phyloP scores from a whole-genome alignment of 2,329 filamentous ascomycete species.

The Ophiobolus disseminans region DNA sequence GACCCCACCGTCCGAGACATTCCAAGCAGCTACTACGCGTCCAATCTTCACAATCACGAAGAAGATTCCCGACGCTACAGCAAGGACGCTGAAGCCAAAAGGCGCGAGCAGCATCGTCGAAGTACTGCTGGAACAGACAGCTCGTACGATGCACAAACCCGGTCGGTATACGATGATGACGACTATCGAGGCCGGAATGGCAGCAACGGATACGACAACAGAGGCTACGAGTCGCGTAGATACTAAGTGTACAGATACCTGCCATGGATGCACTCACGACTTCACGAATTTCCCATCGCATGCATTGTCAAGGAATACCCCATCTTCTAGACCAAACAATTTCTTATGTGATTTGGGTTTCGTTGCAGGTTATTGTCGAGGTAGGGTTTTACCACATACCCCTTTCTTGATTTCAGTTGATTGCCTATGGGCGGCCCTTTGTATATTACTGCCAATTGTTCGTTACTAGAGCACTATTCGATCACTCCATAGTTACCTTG shows the following conservation, averaged over 20 bases:
- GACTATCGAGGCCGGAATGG: conserved; percentile 36
- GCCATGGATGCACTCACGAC: not conserved
- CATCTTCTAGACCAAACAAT: not conserved
- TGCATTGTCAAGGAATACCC: not conserved
- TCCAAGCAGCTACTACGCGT: conserved; percentile 39
- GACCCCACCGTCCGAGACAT: conserved; percentile 43
- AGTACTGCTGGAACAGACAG: conserved; percentile 34
- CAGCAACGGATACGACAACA: conserved; percentile 37
- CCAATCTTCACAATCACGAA: conserved; percentile 41
- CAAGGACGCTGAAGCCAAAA: conserved; percentile 39
- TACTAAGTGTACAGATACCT: conserved; percentile 24
- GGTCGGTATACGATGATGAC: conserved; percentile 42
- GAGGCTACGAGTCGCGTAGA: conserved; percentile 38
- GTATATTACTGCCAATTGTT: not conserved
- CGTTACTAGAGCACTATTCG: not conserved
- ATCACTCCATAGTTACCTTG: not conserved
- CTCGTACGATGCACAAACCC: conserved; percentile 36
- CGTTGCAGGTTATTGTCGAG: conserved; percentile 6
- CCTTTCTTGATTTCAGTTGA: not conserved
- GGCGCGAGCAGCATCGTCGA: conserved; percentile 34
- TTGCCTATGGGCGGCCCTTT: not conserved
- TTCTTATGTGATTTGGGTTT: conserved; percentile 6
- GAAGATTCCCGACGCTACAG: conserved; percentile 40
- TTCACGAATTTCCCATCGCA: conserved; percentile 4
- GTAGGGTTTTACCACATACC: conserved; percentile 1